Base-by-base conservation (phyloP, 2,329 filamentous ascomycete species). In the Fusarium sublunatum region DNA sequence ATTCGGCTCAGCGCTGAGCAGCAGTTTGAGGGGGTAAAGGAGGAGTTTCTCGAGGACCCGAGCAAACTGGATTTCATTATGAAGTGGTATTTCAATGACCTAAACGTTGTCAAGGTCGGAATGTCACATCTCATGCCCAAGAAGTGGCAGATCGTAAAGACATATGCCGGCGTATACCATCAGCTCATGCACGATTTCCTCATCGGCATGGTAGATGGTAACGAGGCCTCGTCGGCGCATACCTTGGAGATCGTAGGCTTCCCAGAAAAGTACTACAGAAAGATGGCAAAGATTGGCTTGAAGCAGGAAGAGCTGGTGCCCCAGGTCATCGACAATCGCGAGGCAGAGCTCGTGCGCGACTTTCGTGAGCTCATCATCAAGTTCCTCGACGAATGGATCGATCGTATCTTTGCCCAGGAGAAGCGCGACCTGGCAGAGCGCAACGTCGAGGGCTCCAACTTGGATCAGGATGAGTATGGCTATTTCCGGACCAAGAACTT, bases 61-160 rank as follows among this genome's bases (percentile, higher is more conserved):
- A 85, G 89, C 45, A 88, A 86, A 70, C 82, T 99, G 42, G 91
- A 96, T 64, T 97, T 97, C 81, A 88, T 86, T 65, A 87, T 97
- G 78, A 91, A 91, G 72, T 99, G 95, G 95, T 99, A 88, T 78
- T 99, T 98, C 81, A 97, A 98, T 79, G 94, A 99, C 75, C 85
- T 99, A 34, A 96, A 96, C 76, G 93, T 92, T 4, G 94, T 97
- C 73, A 93, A 94, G 76, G 85, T 96, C 62, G 94, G 95, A 72
- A 96, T 99, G 91, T 87, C 91, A 58, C 86, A 87, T 26, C 83
- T 99, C 49, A 93, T 97, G 87, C 95, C 96, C 8, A 94, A 91
- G 78, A 96, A 95, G 76, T 99, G 95, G 95, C 93, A 90, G 73
- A 97, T 99, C 43, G 91, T 93, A 79, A 89, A 91, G 74, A 95